Conservation (phyloP, 805 yeast genomes). For the Debaryomyces prosopidis region DNA sequence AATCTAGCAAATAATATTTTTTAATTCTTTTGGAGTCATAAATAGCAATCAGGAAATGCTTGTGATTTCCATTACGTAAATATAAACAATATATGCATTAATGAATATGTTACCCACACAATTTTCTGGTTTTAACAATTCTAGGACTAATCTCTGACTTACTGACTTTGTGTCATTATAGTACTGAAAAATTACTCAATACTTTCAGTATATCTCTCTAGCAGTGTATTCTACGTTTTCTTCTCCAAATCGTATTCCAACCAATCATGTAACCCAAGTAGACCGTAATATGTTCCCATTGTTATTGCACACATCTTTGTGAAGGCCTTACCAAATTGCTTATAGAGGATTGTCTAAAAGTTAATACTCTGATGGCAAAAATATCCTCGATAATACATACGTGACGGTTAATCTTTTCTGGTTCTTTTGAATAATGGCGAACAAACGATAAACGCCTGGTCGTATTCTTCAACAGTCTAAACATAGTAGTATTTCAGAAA, state of each 20-base stretch:
- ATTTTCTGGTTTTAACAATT: background rate
- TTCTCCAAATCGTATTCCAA: slow-evolving; percentile 3
- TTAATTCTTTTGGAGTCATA: slow-evolving; percentile 1
- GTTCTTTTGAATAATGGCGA: background rate
- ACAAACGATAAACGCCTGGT: background rate
- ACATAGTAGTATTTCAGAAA: background rate
- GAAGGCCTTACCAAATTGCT: slow-evolving; percentile 16
- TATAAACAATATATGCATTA: background rate
- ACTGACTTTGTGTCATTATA: no score
- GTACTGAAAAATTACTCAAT: no score
- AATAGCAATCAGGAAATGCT: slow-evolving; percentile 7
- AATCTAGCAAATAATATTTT: background rate
- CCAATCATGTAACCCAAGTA: slow-evolving; percentile 10
- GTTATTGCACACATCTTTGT: slow-evolving; percentile 13
- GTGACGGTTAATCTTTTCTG: slow-evolving; percentile 2
- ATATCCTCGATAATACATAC: background rate
- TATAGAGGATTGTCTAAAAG: slow-evolving; percentile 13
- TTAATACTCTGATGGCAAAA: slow-evolving; percentile 1
- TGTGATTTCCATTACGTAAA: background rate
- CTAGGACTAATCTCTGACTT: background rate
- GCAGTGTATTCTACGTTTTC: background rate
- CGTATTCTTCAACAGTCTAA: background rate
- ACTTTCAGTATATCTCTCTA: background rate
- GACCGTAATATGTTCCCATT: slow-evolving; percentile 15
- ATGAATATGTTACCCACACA: background rate